Conservation (phyloP, 805 yeast genomes). For the Kuraishia molischiana region DNA sequence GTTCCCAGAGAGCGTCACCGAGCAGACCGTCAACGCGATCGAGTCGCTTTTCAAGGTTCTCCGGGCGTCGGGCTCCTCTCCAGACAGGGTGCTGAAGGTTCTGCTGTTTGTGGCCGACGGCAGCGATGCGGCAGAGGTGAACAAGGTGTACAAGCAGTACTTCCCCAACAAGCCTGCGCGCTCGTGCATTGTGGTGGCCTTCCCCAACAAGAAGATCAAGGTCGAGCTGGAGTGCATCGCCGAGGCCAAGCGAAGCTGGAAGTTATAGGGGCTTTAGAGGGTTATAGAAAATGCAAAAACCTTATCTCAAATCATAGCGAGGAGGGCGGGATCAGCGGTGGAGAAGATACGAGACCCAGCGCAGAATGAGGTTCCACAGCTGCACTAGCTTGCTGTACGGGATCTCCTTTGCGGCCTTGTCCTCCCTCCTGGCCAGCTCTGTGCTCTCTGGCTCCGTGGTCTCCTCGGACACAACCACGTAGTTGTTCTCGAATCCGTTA, state of each 20-base stretch:
- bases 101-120: slow-evolving; percentile 36
- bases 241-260: slow-evolving; percentile 10
- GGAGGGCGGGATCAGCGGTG: too few species aligned
- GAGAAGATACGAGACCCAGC: neutral
- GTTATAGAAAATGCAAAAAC: too few species aligned
- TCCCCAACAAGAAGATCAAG: slow-evolving; percentile 38
- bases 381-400: neutral
- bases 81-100: slow-evolving; percentile 38
- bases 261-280: neutral
- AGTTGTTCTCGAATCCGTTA: slow-evolving; percentile 1
- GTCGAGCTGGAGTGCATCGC: slow-evolving; percentile 46
- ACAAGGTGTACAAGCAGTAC: slow-evolving; percentile 33
- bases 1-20: slow-evolving; percentile 30
- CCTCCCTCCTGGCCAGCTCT: neutral
- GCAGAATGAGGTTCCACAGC: neutral
- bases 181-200: slow-evolving; percentile 39
- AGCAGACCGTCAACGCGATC: slow-evolving; percentile 37
- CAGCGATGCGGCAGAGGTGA: slow-evolving; percentile 30
- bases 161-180: slow-evolving; percentile 43
- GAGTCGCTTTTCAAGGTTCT: slow-evolving; percentile 30
- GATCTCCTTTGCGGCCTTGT: neutral
- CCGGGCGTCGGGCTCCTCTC: slow-evolving; percentile 32
- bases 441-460: neutral
- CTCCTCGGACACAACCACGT: neutral
- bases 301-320: too few species aligned